These are phyloP conservation scores for Cichorium intybus DNA, from an alignment of 140 eudicot genomes.

Conservation along the genomic window DNA sequence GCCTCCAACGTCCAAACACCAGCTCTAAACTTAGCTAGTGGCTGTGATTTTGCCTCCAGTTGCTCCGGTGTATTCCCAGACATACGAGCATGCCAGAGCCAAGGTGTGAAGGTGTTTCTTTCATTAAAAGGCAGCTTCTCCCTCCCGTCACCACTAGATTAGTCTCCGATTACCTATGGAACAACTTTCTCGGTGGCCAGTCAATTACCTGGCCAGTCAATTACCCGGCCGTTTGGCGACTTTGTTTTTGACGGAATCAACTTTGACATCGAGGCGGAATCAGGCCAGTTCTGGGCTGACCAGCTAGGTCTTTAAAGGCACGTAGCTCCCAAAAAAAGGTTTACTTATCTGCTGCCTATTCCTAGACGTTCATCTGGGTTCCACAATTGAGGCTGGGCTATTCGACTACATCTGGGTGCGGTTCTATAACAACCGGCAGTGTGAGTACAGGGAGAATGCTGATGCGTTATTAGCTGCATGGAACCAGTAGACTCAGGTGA, in stretches of 20 bases:
- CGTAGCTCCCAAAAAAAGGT: slow-evolving; percentile 38
- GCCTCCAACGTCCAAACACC: slow-evolving; percentile 46
- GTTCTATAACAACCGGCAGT: slow-evolving; percentile 59
- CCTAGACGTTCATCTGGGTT: slow-evolving; percentile 37
- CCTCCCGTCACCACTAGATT: too few relatives aligned
- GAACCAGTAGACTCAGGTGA: slow-evolving; percentile 55
- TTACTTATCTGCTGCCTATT: slow-evolving; percentile 57
- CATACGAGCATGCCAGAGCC: slow-evolving; percentile 43
- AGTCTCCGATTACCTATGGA: too few relatives aligned
- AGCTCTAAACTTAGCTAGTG: slow-evolving; percentile 51
- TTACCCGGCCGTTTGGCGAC: slow-evolving; percentile 57
- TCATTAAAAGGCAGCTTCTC: slow-evolving; percentile 61
- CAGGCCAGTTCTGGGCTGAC: slow-evolving; percentile 42
- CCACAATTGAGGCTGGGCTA: too few relatives aligned
- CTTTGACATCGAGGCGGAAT: slow-evolving; percentile 59
- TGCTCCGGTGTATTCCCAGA: slow-evolving; percentile 37
- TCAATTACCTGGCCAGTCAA: too few relatives aligned
- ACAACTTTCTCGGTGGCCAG: too few relatives aligned
- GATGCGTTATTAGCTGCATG: slow-evolving; percentile 44
- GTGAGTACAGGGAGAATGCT: slow-evolving; percentile 41
- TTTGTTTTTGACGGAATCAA: slow-evolving; percentile 73
- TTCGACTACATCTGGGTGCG: slow-evolving; percentile 74
- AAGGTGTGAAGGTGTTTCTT: slow-evolving; percentile 53
- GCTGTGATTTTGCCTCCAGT: slow-evolving; percentile 39
- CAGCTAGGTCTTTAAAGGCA: slow-evolving; percentile 42